phyloP scores from a whole-genome alignment of 176 grass and related monocot genomes.

The Puccinellia tenuiflora region DNA sequence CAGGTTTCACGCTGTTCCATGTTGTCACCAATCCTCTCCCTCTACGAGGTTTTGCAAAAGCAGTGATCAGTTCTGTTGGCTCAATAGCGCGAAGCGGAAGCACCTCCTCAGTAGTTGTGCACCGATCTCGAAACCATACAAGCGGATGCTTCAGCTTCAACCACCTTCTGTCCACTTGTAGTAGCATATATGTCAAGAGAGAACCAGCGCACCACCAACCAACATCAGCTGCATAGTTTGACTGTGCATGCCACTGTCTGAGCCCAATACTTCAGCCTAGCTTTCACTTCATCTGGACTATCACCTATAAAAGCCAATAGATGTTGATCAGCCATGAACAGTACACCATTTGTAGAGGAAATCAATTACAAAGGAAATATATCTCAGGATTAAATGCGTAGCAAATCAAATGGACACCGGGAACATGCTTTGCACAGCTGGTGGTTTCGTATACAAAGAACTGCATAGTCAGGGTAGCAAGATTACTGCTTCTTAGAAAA shows the following conservation, averaged over 20 bases:
- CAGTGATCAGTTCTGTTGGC: constrained; percentile 7
- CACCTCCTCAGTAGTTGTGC: background rate
- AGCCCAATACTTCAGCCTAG: constrained; percentile 81
- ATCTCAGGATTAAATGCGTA: background rate
- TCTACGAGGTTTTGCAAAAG: constrained; percentile 4
- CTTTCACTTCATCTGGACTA: constrained; percentile 73
- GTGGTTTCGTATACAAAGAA: background rate
- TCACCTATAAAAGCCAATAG: constrained; percentile 44
- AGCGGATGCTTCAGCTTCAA: constrained; percentile 11
- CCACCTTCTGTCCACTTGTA: constrained; percentile 22
- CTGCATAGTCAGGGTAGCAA: background rate
- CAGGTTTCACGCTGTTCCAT: background rate
- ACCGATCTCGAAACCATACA: constrained; percentile 11
- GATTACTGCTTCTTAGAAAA: constrained; percentile 10
- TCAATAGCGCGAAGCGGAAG: constrained; percentile 17
- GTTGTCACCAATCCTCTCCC: background rate
- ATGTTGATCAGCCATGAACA: constrained; percentile 20
- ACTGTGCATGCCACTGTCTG: constrained; percentile 84
- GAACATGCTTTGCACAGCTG: background rate
- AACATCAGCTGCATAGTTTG: constrained; percentile 62
- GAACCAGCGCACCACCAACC: background rate
- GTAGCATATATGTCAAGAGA: constrained; percentile 2
- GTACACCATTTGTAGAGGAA: background rate
- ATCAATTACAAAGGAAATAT: constrained; percentile 5
- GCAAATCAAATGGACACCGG: background rate